Conservation (phyloP, 805 yeast species). For the Wickerhamiella spandovensis region DNA sequence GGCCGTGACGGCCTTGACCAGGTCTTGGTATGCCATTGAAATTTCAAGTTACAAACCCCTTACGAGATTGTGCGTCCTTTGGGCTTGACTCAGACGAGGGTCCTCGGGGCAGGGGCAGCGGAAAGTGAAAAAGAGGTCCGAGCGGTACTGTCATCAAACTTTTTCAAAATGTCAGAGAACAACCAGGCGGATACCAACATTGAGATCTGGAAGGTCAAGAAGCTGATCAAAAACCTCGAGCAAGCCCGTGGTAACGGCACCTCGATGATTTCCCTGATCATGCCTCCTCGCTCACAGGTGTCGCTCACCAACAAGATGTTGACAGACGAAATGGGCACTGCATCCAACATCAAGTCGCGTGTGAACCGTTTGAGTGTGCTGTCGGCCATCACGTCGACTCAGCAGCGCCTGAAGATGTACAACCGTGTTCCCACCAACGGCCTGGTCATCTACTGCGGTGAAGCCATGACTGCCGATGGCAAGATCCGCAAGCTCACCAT, state of each 20-base stretch:
- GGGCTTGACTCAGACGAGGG: background rate
- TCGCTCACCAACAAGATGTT: conserved; percentile 78
- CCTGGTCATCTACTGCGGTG: conserved; percentile 95
- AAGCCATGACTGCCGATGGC: conserved; percentile 91
- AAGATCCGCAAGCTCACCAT: conserved; percentile 93
- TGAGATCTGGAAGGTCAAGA: conserved; percentile 98
- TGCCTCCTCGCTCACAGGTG: conserved; percentile 92
- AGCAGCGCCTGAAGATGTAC: conserved; percentile 86
- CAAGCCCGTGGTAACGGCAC: conserved; percentile 97
- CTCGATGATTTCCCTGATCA: conserved; percentile 92
- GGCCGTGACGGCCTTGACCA: conserved; percentile 14
- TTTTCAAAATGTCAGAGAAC: conserved; percentile 20
- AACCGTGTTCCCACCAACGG: conserved; percentile 88
- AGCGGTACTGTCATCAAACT: background rate
- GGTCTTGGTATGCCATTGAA: conserved; percentile 3
- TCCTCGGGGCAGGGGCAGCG: background rate
- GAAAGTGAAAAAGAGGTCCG: background rate
- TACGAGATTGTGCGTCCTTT: background rate
- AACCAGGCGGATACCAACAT: conserved; percentile 90
- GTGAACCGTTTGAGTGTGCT: conserved; percentile 91
- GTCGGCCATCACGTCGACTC: conserved; percentile 96
- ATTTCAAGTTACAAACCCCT: background rate
- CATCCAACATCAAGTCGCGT: conserved; percentile 94
- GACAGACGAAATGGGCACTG: conserved; percentile 98
- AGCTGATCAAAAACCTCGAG: conserved; percentile 75